Evolutionary conservation across 228 moss, liverwort and hornwort genomes (phyloP), one percentile per base, ranked within the genome.

Genomic region (Sphagnum magellanicum): DNA sequence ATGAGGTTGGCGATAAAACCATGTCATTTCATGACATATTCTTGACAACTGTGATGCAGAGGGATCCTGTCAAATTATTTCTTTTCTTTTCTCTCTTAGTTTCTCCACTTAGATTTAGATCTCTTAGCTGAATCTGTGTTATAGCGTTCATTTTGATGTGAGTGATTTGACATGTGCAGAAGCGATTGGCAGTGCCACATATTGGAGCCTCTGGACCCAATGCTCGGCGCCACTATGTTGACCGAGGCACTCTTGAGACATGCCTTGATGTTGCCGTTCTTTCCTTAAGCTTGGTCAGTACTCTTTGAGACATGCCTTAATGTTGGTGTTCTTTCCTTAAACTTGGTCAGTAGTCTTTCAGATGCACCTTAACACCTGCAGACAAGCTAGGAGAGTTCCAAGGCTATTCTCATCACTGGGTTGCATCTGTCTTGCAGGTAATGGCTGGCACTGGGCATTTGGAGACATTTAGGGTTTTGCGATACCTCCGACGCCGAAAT

Each of bases 391-490:
- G 32, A 32, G 32, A 32, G 32, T 32, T 60, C 5, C 5, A 60
- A 6, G 60, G 5, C 47, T 62, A 46, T 16, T 10, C 47, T 62
- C 6, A 16, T 12, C 61, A 62, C 16, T 46, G 16, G 16, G 61
- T 12, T 62, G 11, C 61, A 16, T 6, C 61, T 62, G 11, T 62
- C 16, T 9, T 32, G 32, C 74, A 79, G 79, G 87, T 87, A 67
- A 98, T 98, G 98, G 98, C 94, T 63, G 98, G 98, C 52, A 98
- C 94, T 16, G 98, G 98, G 49, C 90, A 98, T 74, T 76, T 98
- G 61, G 94, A 92, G 74, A 98, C 98, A 49, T 94, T 98, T 51
- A 78, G 84, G 73, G 75, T 98, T 60, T 79, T 98, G 32, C 85
- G 98, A 60, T 98, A 87, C 77, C 81, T 98, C 70, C 87, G 98